Evolutionary conservation across 2,329 filamentous ascomycete species (phyloP).

Genomic region (Pseudocercospora crystallina): DNA sequence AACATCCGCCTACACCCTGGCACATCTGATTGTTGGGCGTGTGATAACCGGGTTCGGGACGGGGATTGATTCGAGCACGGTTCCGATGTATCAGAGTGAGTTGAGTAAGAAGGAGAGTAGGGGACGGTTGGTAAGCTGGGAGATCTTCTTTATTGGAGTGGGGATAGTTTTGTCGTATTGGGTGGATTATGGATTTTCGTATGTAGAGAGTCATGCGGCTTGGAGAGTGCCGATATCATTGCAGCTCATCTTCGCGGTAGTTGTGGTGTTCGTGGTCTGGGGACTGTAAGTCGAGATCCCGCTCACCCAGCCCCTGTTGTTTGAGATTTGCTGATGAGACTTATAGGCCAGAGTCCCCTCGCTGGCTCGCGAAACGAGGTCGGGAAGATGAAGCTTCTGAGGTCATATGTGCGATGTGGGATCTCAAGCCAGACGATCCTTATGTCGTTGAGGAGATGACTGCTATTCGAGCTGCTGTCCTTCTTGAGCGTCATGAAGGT

Average conservation of each 20-base stretch:
- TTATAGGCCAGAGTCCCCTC: slow-evolving; percentile 39
- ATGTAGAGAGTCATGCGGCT: slow-evolving; percentile 11
- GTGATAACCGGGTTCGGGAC: slow-evolving; percentile 52
- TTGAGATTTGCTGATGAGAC: too few species aligned
- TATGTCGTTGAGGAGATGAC: slow-evolving; percentile 28
- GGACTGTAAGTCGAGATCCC: slow-evolving; percentile 18
- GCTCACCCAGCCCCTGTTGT: slow-evolving; percentile 27
- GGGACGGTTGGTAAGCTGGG: slow-evolving; percentile 27
- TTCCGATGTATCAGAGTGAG: slow-evolving; percentile 49
- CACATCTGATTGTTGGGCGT: slow-evolving; percentile 50
- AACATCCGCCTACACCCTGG: slow-evolving; percentile 33
- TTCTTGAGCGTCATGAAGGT: slow-evolving; percentile 35
- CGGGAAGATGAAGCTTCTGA: slow-evolving; percentile 26
- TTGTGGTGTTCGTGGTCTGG: slow-evolving; percentile 36
- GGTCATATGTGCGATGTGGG: slow-evolving; percentile 29
- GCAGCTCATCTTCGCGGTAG: slow-evolving; percentile 33
- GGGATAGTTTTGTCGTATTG: slow-evolving; percentile 22
- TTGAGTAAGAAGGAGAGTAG: slow-evolving; percentile 34
- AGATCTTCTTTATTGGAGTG: slow-evolving; percentile 28
- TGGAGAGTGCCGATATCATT: slow-evolving; percentile 21
- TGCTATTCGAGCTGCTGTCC: slow-evolving; percentile 35
- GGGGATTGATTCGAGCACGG: slow-evolving; percentile 26
- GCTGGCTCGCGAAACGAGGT: slow-evolving; percentile 37
- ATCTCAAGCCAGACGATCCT: slow-evolving; percentile 23
- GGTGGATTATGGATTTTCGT: slow-evolving; percentile 23